These are phyloP conservation scores for Pichia sp. DNA, from an alignment of 1,139 yeast genomes.

Conservation along the genomic window DNA sequence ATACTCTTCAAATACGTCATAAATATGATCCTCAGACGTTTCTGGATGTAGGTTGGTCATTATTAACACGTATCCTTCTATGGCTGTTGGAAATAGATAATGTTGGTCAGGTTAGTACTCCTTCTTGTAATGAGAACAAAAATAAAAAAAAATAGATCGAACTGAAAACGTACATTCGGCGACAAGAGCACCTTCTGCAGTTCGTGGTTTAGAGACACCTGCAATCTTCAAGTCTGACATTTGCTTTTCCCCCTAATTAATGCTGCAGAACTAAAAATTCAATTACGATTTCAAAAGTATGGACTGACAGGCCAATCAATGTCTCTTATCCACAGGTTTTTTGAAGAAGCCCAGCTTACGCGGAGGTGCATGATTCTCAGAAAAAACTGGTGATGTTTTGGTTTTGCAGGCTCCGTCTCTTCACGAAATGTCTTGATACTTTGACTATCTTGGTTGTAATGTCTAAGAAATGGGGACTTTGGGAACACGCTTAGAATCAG, in stretches of 20 bases:
- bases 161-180: slow-evolving; percentile 13
- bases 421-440: no score
- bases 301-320: no score
- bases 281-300: no score
- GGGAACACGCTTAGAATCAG: not conserved
- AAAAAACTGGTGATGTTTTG: not conserved
- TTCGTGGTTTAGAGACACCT: slow-evolving; percentile 9
- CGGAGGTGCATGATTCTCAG: not conserved
- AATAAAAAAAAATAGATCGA: no score
- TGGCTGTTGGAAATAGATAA: slow-evolving; percentile 22
- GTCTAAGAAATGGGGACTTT: not conserved
- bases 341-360: no score
- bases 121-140: no score
- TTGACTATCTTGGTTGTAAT: no score
- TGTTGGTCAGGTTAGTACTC: no score
- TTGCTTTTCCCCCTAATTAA: not conserved
- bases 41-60: slow-evolving; percentile 42
- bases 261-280: no score
- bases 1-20: slow-evolving; percentile 39
- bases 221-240: slow-evolving; percentile 1
- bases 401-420: no score
- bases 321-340: no score
- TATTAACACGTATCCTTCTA: slow-evolving; percentile 43
- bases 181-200: slow-evolving; percentile 9
- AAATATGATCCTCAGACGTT: slow-evolving; percentile 41